Evolutionary conservation across 495 filamentous ascomycete species (phyloP).

Genomic region (Penicillium subrubescens): DNA sequence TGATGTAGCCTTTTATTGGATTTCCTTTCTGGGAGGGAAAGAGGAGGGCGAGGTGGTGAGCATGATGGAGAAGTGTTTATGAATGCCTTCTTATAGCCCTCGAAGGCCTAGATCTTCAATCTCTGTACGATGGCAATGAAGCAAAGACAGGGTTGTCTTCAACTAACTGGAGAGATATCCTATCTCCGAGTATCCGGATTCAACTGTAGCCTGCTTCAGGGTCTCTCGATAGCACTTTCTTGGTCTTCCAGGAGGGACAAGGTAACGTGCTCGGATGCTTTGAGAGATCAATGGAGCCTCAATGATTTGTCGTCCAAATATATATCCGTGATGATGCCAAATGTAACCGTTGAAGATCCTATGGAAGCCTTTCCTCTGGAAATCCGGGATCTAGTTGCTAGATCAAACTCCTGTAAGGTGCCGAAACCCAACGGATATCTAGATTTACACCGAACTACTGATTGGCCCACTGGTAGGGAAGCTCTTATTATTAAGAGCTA

Average conservation of each 20-base stretch:
- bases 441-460: too few species aligned
- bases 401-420: neutral
- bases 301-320: neutral
- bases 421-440: neutral
- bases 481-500: neutral
- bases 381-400: neutral
- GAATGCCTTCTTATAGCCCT: neutral
- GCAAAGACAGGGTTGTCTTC: neutral
- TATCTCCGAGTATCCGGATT: neutral
- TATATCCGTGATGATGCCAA: neutral
- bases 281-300: neutral
- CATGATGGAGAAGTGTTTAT: neutral
- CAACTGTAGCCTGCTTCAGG: neutral
- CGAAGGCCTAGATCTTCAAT: neutral
- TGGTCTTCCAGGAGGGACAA: neutral
- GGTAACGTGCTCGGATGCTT: neutral
- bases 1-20: neutral
- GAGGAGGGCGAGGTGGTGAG: neutral
- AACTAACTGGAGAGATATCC: neutral
- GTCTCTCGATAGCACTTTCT: neutral
- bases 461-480: neutral
- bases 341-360: neutral
- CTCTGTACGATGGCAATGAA: neutral
- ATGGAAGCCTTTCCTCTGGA: neutral
- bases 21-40: neutral